Base-by-base conservation (phyloP, 305 asterid genomes). In the Fraxinus sp. region DNA sequence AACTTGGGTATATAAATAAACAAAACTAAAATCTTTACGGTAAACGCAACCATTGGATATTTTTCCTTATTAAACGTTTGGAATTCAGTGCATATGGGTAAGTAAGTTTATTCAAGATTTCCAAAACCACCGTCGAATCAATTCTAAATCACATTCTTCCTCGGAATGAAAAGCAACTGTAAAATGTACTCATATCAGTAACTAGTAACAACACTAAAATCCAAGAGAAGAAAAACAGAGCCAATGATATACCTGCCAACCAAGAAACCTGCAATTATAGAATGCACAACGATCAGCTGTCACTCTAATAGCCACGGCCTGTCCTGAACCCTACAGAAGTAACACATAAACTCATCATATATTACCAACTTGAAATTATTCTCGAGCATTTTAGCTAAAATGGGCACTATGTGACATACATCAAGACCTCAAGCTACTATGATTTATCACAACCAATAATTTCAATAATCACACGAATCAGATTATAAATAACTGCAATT, bases 221-320 rank as follows among this genome's bases (percentile, higher is more conserved):
- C 26, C 33, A 20, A 62, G 71, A 22, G 71, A 20, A 22, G 30
- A 22, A 62, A 62, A 22, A 2, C 32, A 22, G 13, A 62, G 14
- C 13, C 71, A 62, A 22, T 22, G 14, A 62, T 62, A 8, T 82
- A 95, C 99, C 99, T 95, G 99, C 97, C 97, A 95, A 35, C 98
- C 97, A 78, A 92, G 97, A 88, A 96, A 96, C 81, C 95, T 91
- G 91, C 98, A 96, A 86, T 91, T 92, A 88, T 94, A 96, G 84
- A 96, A 96, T 1, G 95, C 97, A 80, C 97, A 94, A 9, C 94
- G 97, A 83, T 96, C 98, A 16, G 99, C 98, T 0, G 98, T 93
- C 88, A 92, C 98, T 83, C 99, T 89, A 82, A 92, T 78, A 41
- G 99, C 99, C 88, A 94, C 99, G 57, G 99, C 99, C 86, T 96